Conservation (phyloP, 129 eudicot genomes). For the Tagetes erecta region DNA sequence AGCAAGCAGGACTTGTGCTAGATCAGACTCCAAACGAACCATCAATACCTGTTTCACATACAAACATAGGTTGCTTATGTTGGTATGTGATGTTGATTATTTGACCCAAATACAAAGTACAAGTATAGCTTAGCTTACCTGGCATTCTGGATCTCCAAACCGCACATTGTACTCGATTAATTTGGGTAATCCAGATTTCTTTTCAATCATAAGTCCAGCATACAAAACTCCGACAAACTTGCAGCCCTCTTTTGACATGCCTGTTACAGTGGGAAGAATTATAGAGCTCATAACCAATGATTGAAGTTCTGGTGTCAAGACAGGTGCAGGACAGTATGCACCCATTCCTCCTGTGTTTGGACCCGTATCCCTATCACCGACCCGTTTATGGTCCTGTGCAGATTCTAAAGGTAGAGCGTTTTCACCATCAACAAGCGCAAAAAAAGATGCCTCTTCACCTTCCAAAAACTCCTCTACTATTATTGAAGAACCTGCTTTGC, state of each 20-base stretch:
- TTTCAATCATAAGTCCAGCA: constrained; percentile 97
- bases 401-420: constrained; percentile 84
- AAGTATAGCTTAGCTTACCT: constrained; percentile 51
- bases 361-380: constrained; percentile 86
- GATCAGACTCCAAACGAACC: constrained; percentile 88
- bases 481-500: constrained; percentile 45
- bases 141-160: constrained; percentile 99
- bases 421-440: constrained; percentile 92
- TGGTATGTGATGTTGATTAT: too few relatives aligned
- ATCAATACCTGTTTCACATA: constrained; percentile 60
- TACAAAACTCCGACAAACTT: constrained; percentile 84
- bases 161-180: constrained; percentile 85
- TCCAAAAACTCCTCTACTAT: constrained; percentile 81
- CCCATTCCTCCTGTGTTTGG: constrained; percentile 99
- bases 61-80: neutral
- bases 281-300: constrained; percentile 76
- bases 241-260: constrained; percentile 87
- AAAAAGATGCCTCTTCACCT: constrained; percentile 84
- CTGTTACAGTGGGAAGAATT: constrained; percentile 80
- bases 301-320: constrained; percentile 75
- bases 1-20: constrained; percentile 82
- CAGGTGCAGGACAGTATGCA: constrained; percentile 92
- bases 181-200: constrained; percentile 82
- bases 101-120: neutral
- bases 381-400: constrained; percentile 98